Conservation (phyloP, 345 rosid species). For the Theobroma cacao region DNA sequence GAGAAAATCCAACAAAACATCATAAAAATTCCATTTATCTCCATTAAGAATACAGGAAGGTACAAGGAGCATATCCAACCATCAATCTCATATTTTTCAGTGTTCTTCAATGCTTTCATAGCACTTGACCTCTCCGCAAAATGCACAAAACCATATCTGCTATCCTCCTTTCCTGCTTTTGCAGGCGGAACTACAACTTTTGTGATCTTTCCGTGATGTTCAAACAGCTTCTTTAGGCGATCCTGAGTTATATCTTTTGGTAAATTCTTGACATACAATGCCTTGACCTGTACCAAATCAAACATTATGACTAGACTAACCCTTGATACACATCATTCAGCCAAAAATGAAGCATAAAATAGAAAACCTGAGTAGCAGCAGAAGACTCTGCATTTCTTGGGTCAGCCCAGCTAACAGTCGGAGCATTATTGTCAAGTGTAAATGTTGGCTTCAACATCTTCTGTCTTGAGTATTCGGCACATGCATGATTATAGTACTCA, state of each 20-base stretch:
- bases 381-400: conserved; percentile 77
- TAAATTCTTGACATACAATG: conserved; percentile 82
- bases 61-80: conserved; percentile 40
- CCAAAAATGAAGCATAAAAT: conserved; percentile 1
- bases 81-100: conserved; percentile 87
- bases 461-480: conserved; percentile 90
- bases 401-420: conserved; percentile 98
- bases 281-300: conserved; percentile 64
- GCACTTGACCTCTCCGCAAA: conserved; percentile 89
- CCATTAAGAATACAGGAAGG: neutral
- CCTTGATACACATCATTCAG: neutral
- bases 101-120: conserved; percentile 78
- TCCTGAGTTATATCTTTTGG: conserved; percentile 79
- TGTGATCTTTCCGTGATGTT: conserved; percentile 74
- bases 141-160: conserved; percentile 90
- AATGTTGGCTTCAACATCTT: conserved; percentile 75
- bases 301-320: conserved; percentile 3
- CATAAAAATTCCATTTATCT: neutral
- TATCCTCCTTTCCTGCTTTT: conserved; percentile 76
- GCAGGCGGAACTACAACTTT: conserved; percentile 89
- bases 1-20: conserved; percentile 13
- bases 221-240: conserved; percentile 68
- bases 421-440: conserved; percentile 83
- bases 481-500: conserved; percentile 84
- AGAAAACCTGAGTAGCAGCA: conserved; percentile 69